Percentiles rank a stretch among this genome's conserved stretches.
phyloP scores from a whole-genome alignment of 1,284 basidiomycete genomes.

The Neonothopanus nambi region DNA sequence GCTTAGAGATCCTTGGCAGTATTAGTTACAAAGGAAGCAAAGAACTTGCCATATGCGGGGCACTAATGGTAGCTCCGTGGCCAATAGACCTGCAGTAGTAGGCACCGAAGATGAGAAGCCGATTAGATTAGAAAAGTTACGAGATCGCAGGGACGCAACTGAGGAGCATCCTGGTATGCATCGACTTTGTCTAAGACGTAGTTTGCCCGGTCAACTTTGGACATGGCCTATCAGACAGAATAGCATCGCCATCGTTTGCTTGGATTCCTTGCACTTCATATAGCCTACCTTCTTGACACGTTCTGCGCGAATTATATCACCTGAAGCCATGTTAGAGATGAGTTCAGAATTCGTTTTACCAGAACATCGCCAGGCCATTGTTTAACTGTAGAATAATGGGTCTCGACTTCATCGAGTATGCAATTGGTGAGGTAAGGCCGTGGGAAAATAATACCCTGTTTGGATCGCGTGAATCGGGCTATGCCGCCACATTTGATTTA shows the following conservation, averaged over 20 bases:
- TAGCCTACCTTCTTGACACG: constrained; percentile 47
- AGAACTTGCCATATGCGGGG: constrained; percentile 81
- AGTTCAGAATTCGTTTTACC: constrained; percentile 73
- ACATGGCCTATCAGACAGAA: constrained; percentile 59
- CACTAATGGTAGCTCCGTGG: constrained; percentile 84
- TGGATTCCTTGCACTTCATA: too few species aligned
- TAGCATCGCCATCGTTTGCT: too few species aligned
- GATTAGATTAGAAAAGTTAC: background rate
- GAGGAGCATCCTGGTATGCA: constrained; percentile 82
- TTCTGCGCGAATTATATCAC: constrained; percentile 58
- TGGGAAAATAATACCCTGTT: too few species aligned
- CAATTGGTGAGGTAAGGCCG: too few species aligned
- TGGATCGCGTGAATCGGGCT: too few species aligned
- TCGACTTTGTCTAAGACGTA: constrained; percentile 57
- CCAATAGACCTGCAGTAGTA: constrained; percentile 70
- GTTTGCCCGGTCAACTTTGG: constrained; percentile 69
- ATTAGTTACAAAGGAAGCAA: constrained; percentile 11
- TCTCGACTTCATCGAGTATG: too few species aligned
- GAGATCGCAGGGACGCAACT: constrained; percentile 37
- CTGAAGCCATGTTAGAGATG: constrained; percentile 61
- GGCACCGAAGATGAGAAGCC: background rate
- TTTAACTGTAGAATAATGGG: too few species aligned
- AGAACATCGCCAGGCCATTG: constrained; percentile 82
- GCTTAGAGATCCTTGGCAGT: constrained; percentile 7
- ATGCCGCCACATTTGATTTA: too few species aligned